These are phyloP conservation scores for Suhomyces wounanorum DNA, from an alignment of 1,139 yeast species.

Conservation along the genomic window DNA sequence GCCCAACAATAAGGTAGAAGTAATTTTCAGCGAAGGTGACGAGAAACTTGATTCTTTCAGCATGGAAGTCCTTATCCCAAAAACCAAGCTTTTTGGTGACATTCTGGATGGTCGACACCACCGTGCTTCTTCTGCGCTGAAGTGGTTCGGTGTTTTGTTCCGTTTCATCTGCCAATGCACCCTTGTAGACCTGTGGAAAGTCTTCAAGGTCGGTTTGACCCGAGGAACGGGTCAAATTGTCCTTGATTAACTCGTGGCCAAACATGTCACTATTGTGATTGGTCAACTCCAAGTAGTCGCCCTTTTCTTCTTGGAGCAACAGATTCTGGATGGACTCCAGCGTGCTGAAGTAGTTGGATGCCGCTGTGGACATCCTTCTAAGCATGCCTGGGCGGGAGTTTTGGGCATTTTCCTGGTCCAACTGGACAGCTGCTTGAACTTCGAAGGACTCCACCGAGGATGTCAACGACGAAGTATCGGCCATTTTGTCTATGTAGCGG, in stretches of 20 bases:
- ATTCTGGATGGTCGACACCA: slow-evolving; percentile 23
- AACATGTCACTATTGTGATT: slow-evolving; percentile 9
- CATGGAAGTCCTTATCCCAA: slow-evolving; percentile 33
- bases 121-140: slow-evolving; percentile 22
- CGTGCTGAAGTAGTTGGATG: slow-evolving; percentile 15
- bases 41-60: slow-evolving; percentile 22
- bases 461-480: not conserved
- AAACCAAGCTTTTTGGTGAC: slow-evolving; percentile 25
- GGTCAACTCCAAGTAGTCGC: not conserved
- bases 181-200: slow-evolving; percentile 10
- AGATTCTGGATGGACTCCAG: not conserved
- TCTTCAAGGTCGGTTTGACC: slow-evolving; percentile 13
- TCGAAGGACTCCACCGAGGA: slow-evolving; percentile 1
- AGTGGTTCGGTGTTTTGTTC: not conserved
- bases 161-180: not conserved
- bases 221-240: slow-evolving; percentile 1
- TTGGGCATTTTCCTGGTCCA: slow-evolving; percentile 4
- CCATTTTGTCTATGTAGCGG: not conserved
- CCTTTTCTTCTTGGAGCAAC: not conserved
- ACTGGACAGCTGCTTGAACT: slow-evolving; percentile 4
- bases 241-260: slow-evolving; percentile 14
- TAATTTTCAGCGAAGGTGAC: slow-evolving; percentile 27
- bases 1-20: slow-evolving; percentile 26
- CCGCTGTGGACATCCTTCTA: slow-evolving; percentile 19
- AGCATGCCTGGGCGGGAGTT: slow-evolving; percentile 3